Evolutionary conservation across 1,284 basidiomycete genomes (phyloP), one percentile per base, ranked within the genome.

Genomic region (Quambalaria eucalypti): DNA sequence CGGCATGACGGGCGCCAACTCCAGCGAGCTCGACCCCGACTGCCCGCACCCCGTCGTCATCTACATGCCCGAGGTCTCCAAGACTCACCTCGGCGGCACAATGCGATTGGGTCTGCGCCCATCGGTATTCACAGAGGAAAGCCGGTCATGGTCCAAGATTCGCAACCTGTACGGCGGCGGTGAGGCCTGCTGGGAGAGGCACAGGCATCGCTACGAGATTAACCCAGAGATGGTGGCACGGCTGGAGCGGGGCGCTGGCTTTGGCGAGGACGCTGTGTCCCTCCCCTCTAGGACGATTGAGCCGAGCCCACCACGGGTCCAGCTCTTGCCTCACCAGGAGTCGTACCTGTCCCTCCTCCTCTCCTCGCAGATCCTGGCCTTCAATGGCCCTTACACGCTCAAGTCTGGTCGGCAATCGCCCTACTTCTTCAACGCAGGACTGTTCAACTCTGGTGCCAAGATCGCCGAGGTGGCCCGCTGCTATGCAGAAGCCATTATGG

Each of bases 31-130:
- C 65, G 78, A 82, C 44, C 78, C 81, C 30, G 67, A 76, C 14
- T 79, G 80, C 23, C 71, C 78, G 19, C 80, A 89, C 63, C 88
- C 87, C 0, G 82, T 92, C 55, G 82, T 98, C 77, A 83, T 97
- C 66, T 98, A 93, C 82, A 99, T 99, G 93, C 93, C 93, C 28
- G 93, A 99, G 77, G 89, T 98, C 67, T 95, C 90, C 46, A 89
- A 88, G 75, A 97, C 92, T 6, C 91, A 98, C 66, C 89, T 98
- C 82, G 93, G 93, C 54, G 93, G 93, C 28, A 99, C 93, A 23
- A 99, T 99, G 93, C 86, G 93, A 21, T 83, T 97, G 14, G 93
- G 93, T 23, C 81, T 98, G 50, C 85, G 93, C 21, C 91, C 95
- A 4, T 97, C 93, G 2, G 82, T 96, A 51, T 97, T 98, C 76